Percentiles rank a stretch among this genome's conserved stretches.
These are phyloP conservation scores for Chara braunii DNA, from an alignment of 139 green algal species.

Conservation along the genomic window DNA sequence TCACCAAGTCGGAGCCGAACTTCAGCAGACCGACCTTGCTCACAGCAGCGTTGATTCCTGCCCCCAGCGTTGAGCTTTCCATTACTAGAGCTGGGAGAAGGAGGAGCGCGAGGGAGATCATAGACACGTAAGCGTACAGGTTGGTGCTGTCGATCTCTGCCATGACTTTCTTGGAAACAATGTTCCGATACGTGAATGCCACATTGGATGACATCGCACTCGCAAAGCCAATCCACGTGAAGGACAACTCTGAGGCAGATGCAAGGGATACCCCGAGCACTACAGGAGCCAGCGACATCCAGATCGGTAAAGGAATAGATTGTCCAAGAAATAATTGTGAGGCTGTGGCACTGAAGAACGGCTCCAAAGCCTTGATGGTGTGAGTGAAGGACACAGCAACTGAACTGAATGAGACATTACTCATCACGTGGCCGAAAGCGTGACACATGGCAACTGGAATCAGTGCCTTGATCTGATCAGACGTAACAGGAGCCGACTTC, in stretches of 20 bases:
- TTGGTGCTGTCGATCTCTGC: slow-evolving; percentile 68
- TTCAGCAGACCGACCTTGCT: slow-evolving; percentile 59
- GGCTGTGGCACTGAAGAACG: slow-evolving; percentile 86
- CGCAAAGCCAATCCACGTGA: slow-evolving; percentile 47
- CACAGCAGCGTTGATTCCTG: slow-evolving; percentile 46
- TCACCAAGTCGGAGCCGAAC: slow-evolving; percentile 76
- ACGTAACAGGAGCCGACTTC: slow-evolving; percentile 39
- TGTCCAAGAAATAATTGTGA: slow-evolving; percentile 68
- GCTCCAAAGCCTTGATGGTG: slow-evolving; percentile 81
- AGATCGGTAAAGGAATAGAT: slow-evolving; percentile 64
- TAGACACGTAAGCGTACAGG: slow-evolving; percentile 94
- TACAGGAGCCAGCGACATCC: slow-evolving; percentile 83
- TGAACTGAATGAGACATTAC: slow-evolving; percentile 95
- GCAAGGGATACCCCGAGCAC: slow-evolving; percentile 64
- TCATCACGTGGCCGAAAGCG: slow-evolving; percentile 89
- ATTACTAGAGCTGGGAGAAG: slow-evolving; percentile 43
- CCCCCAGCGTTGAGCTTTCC: slow-evolving; percentile 61
- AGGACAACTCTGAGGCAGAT: slow-evolving; percentile 48
- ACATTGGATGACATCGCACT: slow-evolving; percentile 49
- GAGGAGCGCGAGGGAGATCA: slow-evolving; percentile 81
- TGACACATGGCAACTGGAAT: slow-evolving; percentile 86
- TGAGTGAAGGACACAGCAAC: slow-evolving; percentile 95
- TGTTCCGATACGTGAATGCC: slow-evolving; percentile 44
- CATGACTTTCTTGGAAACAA: slow-evolving; percentile 47
- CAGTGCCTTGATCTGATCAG: slow-evolving; percentile 68